These are phyloP conservation scores for Vitis hybrid DNA, from an alignment of 177 flowering plant species.

Conservation along the genomic window DNA sequence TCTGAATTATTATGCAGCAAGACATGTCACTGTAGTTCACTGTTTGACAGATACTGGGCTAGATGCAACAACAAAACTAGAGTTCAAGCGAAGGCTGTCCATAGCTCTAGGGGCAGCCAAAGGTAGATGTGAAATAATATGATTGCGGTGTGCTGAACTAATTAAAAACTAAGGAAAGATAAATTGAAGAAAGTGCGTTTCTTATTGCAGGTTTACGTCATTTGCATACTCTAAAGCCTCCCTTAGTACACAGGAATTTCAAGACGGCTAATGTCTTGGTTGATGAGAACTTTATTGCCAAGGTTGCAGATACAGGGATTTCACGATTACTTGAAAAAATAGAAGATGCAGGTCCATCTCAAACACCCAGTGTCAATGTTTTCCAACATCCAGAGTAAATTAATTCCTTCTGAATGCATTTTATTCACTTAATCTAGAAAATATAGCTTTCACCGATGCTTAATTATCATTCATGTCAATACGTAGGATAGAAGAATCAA, in stretches of 20 bases:
- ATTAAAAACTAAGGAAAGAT: neutral
- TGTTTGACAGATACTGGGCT: conserved; percentile 34
- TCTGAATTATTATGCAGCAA: neutral
- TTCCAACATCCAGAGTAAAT: conserved; percentile 67
- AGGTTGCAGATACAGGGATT: conserved; percentile 74
- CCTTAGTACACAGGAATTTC: conserved; percentile 60
- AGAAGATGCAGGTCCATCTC: conserved; percentile 53
- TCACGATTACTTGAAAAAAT: conserved; percentile 42
- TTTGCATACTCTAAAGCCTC: conserved; percentile 60
- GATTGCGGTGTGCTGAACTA: neutral
- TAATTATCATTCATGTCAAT: neutral
- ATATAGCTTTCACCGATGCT: neutral
- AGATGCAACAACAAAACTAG: conserved; percentile 45
- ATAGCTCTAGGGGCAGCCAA: conserved; percentile 73
- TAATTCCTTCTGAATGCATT: conserved; percentile 4
- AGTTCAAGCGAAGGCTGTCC: conserved; percentile 71
- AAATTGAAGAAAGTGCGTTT: neutral
- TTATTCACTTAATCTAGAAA: neutral
- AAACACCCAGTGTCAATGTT: conserved; percentile 23
- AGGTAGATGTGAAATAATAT: conserved; percentile 40
- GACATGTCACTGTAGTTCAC: neutral
- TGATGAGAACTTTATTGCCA: conserved; percentile 75
- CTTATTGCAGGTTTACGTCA: conserved; percentile 56
- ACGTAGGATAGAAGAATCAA: conserved; percentile 42
- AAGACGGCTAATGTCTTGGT: conserved; percentile 72